Conservation (phyloP, 2,329 filamentous ascomycete species). For the Sporothrix variecibatus region DNA sequence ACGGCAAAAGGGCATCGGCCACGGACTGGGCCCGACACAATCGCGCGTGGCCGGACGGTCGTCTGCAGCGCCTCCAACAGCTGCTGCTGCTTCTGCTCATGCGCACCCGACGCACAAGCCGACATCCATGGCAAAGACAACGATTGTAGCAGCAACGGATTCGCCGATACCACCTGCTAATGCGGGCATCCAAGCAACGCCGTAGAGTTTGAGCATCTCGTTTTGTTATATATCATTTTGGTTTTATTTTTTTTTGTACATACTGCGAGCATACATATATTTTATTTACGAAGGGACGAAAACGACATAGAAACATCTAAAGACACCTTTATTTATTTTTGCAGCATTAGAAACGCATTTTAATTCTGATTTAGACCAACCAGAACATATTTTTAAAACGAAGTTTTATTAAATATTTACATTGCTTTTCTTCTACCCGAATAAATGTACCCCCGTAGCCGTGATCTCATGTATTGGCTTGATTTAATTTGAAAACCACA, state of each 20-base stretch:
- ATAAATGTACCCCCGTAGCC: background rate
- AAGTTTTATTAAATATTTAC: background rate
- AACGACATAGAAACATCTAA: background rate
- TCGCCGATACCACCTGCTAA: background rate
- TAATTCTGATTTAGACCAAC: background rate
- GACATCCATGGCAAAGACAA: background rate
- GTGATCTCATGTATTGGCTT: background rate
- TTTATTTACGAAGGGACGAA: background rate
- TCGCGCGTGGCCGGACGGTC: background rate
- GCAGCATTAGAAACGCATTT: background rate
- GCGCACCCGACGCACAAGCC: background rate
- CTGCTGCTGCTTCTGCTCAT: background rate
- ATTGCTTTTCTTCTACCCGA: background rate
- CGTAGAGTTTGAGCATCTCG: background rate
- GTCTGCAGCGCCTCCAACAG: background rate
- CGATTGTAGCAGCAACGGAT: background rate
- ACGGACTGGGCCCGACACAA: slow-evolving; percentile 43
- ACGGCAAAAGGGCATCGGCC: slow-evolving; percentile 70
- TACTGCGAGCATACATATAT: background rate
- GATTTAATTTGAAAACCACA: background rate
- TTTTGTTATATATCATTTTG: slow-evolving; percentile 4
- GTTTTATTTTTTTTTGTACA: background rate
- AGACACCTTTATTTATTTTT: background rate
- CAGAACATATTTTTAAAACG: background rate
- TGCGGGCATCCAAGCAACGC: background rate